Base-by-base conservation (phyloP, 2,329 filamentous ascomycete species). In the Hypoxylon sp. region DNA sequence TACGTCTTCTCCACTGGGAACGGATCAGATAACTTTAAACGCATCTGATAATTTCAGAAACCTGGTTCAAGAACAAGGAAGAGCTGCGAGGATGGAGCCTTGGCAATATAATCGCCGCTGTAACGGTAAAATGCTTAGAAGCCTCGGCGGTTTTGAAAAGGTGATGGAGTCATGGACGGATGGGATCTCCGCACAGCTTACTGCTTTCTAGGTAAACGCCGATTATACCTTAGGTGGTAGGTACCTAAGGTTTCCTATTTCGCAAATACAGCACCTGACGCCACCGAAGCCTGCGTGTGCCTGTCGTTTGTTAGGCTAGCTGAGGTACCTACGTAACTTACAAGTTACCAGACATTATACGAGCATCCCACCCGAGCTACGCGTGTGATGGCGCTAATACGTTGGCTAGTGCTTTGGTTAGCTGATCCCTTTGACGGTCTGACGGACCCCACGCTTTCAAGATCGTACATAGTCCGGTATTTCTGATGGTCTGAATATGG, bases 21-120 rank as follows among this genome's bases (percentile, higher is more conserved):
- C 73, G 73, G 74, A 75, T 75, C 74, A 67, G 74, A 75, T 75
- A 75, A 75, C 72, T 74, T 72, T 71, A 73, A 70, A 67, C 53
- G 74, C 72, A 75, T 74, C 74, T 63, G 74, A 74, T 74, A 74
- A 67, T 69, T 55, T 59, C 19, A 56, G 43, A 61, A 63, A 69
- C 59, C 59, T 59, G 56, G 59, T 58, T 56, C 23, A 58, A 62
- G 65, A 45, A 34, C 34, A 65, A 41, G 65, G 52, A 23, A 34
- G 47, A 55, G n/a, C 12, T 30, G 37, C 37, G 37, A 41, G 47
- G 58, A 43, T 55, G 29, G 30, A 52, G 47, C 46, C 61, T 67
- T 63, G 67, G 60, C 53, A n/a, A 46, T 61, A 46, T 21, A 29
- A 39, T 57, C 34, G 46, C n/a, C 39, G 46, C 53, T 64, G 48